Conservation (phyloP, 805 yeast genomes). For the Metschnikowia drakensbergensis region DNA sequence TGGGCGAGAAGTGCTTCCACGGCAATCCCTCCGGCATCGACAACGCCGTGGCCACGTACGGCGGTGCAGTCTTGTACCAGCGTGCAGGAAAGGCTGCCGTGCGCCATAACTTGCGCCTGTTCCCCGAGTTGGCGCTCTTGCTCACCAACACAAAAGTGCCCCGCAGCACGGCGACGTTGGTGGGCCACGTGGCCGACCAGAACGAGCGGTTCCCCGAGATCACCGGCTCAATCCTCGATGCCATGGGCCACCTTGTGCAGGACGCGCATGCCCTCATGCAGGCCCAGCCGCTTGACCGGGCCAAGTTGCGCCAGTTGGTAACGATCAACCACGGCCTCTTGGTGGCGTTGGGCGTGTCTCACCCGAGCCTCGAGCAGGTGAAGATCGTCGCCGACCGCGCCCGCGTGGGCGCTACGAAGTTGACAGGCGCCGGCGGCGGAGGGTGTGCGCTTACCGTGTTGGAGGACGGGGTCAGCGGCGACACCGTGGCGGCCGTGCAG, state of each 20-base stretch:
- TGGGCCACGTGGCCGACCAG: conserved; percentile 65
- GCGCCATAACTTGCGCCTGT: conserved; percentile 63
- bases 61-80: conserved; percentile 92
- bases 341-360: conserved; percentile 85
- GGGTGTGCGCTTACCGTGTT: conserved; percentile 94
- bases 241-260: conserved; percentile 70
- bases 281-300: conserved; percentile 46
- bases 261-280: conserved; percentile 68
- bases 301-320: conserved; percentile 56
- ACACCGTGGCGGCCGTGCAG: conserved; percentile 34
- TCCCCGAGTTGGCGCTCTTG: conserved; percentile 71
- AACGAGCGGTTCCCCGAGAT: conserved; percentile 52
- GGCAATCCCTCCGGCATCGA: conserved; percentile 97
- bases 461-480: conserved; percentile 39
- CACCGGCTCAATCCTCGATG: conserved; percentile 56
- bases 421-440: conserved; percentile 99
- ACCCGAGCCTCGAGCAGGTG: conserved; percentile 81
- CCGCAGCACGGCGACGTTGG: conserved; percentile 79
- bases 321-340: conserved; percentile 84
- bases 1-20: conserved; percentile 94
- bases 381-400: conserved; percentile 61
- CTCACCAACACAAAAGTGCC: conserved; percentile 87
- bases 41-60: conserved; percentile 91
- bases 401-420: conserved; percentile 78
- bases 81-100: conserved; percentile 58